phyloP scores from a whole-genome alignment of 164 flowering plant genomes.

The Vitis amurensis region DNA sequence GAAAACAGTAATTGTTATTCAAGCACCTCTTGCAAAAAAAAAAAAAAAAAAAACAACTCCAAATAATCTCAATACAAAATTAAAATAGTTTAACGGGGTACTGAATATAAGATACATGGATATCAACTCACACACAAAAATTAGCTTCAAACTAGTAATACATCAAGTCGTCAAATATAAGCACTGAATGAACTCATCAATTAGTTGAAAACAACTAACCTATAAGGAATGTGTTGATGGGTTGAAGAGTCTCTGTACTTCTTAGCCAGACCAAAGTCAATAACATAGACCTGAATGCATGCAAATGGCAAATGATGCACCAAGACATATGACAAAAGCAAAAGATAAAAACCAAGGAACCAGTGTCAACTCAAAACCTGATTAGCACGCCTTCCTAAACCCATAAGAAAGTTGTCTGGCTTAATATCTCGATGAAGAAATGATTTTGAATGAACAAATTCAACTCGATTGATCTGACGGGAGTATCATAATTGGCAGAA shows the following conservation, averaged over 20 bases:
- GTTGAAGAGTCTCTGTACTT: conserved; percentile 64
- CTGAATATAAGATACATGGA: no score
- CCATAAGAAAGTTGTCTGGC: conserved; percentile 77
- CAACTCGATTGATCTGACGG: conserved; percentile 63
- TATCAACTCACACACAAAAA: no score
- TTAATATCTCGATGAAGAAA: conserved; percentile 74
- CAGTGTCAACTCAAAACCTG: conserved; percentile 33
- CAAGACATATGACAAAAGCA: neutral
- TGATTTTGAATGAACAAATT: conserved; percentile 66
- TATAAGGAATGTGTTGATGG: conserved; percentile 72
- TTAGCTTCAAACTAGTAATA: no score
- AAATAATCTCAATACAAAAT: no score
- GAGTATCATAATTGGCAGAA: conserved; percentile 1
- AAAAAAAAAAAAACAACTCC: no score
- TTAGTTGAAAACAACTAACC: conserved; percentile 27
- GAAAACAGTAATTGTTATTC: no score
- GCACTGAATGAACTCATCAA: neutral
- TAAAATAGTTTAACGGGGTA: neutral
- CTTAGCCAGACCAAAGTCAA: conserved; percentile 80
- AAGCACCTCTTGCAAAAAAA: no score
- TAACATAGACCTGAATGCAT: conserved; percentile 47
- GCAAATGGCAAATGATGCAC: neutral
- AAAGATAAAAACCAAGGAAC: neutral
- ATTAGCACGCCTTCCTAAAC: conserved; percentile 70
- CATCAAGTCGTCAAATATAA: neutral